These are phyloP conservation scores for Sequoiadendron giganteum DNA, from an alignment of 75 land plant genomes.

Conservation along the genomic window DNA sequence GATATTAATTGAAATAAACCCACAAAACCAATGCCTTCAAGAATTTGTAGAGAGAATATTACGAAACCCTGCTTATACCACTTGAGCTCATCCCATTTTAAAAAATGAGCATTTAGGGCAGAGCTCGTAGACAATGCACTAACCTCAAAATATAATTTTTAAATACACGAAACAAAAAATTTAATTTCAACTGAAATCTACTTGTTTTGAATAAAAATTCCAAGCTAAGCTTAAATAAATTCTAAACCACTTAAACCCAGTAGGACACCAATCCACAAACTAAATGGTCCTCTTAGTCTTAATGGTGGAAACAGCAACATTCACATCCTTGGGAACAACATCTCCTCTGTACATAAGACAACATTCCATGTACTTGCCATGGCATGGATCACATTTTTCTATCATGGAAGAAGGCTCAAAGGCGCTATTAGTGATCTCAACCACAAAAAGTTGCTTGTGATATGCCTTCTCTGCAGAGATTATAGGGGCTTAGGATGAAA, in stretches of 20 bases:
- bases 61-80: no score
- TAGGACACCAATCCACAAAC: constrained; percentile 49
- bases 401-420: constrained; percentile 66
- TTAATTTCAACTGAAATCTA: no score
- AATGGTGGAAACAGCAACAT: constrained; percentile 52
- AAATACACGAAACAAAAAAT: no score
- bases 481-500: constrained; percentile 61
- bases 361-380: constrained; percentile 41
- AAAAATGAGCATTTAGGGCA: no score
- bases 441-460: constrained; percentile 56
- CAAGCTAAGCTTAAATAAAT: no score
- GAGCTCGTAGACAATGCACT: no score
- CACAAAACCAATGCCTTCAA: no score
- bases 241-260: constrained; percentile 35
- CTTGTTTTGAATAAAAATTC: no score
- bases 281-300: constrained; percentile 57
- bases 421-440: constrained; percentile 55
- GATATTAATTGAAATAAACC: no score
- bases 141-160: no score
- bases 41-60: no score
- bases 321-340: constrained; percentile 67
- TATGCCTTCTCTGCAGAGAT: constrained; percentile 27
- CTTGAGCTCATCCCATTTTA: no score
- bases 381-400: constrained; percentile 55
- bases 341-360: constrained; percentile 59